Evolutionary conservation across 1,139 yeast species (phyloP), one percentile per base, ranked within the genome.

Genomic region (Yamadazyma trypodendri): DNA sequence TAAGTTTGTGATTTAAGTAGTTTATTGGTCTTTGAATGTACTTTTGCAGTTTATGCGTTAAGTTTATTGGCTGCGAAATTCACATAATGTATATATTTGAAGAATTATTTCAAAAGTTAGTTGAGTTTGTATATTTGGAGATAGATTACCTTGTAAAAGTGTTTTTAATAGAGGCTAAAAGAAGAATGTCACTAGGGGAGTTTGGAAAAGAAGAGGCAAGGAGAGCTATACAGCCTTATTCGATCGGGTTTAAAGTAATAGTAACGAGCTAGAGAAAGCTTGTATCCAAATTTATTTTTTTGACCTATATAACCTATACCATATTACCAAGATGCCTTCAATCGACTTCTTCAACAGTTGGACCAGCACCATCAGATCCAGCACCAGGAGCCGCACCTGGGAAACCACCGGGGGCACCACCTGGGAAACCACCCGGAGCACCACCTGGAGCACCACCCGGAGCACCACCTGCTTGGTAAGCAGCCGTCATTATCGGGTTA

Each of bases 261-360:
- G n/a, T n/a, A n/a, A n/a, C n/a, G n/a, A n/a, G n/a, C n/a, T n/a
- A n/a, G n/a, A n/a, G n/a, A n/a, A n/a, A n/a, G n/a, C n/a, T n/a
- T n/a, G n/a, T n/a, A n/a, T n/a, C n/a, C n/a, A n/a, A n/a, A n/a
- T 24, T 24, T 24, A 4, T 17, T 23, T 24, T 24, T 24, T 24
- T 5, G 6, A 24, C 28, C 28, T 24, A 24, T 28, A 15, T 10
- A 28, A 15, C 12, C 23, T 10, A 28, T 28, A 9, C 21, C 30
- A 17, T 28, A 15, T 18, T 14, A 18, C 18, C n/a, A 28, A 28
- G 31, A 28, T 18, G 27, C 13, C 14, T 30, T 60, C 67, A 81
- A 59, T 81, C 87, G 53, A 81, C 86, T 64, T 81, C 87, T 63
- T 81, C 87, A 39, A 81, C 86, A 39, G 86, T 79, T 59, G 86